phyloP scores from a whole-genome alignment of 2,329 filamentous ascomycete genomes.

The Capronia americana region DNA sequence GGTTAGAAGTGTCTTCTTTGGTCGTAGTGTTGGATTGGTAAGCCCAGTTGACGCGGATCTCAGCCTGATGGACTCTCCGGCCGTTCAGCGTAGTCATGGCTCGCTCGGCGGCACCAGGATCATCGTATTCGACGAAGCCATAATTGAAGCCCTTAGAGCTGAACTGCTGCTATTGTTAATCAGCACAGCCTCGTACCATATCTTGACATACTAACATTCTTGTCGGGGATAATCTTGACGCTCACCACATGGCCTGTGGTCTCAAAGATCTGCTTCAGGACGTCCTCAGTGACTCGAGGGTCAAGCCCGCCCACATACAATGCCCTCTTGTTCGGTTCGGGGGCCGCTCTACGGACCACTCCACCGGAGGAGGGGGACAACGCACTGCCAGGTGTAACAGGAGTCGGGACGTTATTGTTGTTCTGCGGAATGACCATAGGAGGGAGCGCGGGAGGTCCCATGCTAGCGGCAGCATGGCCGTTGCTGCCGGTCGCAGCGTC shows the following conservation, averaged over 20 bases:
- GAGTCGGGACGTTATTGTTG: slow-evolving; percentile 91
- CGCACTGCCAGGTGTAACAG: slow-evolving; percentile 80
- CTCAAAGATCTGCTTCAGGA: slow-evolving; percentile 97
- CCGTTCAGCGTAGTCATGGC: slow-evolving; percentile 98
- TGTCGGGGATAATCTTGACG: slow-evolving; percentile 99
- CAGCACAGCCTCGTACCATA: not conserved
- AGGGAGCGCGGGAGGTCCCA: slow-evolving; percentile 88
- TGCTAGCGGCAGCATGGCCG: slow-evolving; percentile 59
- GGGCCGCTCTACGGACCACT: slow-evolving; percentile 86
- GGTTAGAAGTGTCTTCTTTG: slow-evolving; percentile 97
- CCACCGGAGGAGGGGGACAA: slow-evolving; percentile 86
- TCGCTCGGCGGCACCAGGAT: slow-evolving; percentile 92
- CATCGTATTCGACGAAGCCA: slow-evolving; percentile 98
- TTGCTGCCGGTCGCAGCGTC: slow-evolving; percentile 75
- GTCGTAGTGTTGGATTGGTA: slow-evolving; percentile 93
- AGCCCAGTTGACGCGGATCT: slow-evolving; percentile 99
- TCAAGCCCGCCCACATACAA: slow-evolving; percentile 95
- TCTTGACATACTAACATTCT: slow-evolving; percentile 76
- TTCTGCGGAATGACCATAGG: slow-evolving; percentile 89
- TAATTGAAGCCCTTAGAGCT: slow-evolving; percentile 98
- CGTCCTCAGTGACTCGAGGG: slow-evolving; percentile 92
- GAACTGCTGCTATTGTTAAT: slow-evolving; percentile 43
- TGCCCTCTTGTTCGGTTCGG: slow-evolving; percentile 97
- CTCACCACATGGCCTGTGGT: slow-evolving; percentile 97
- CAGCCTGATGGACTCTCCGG: slow-evolving; percentile 91